Conservation (phyloP, 169 alveolate species). For the Ichthyophthirius multifiliis region DNA sequence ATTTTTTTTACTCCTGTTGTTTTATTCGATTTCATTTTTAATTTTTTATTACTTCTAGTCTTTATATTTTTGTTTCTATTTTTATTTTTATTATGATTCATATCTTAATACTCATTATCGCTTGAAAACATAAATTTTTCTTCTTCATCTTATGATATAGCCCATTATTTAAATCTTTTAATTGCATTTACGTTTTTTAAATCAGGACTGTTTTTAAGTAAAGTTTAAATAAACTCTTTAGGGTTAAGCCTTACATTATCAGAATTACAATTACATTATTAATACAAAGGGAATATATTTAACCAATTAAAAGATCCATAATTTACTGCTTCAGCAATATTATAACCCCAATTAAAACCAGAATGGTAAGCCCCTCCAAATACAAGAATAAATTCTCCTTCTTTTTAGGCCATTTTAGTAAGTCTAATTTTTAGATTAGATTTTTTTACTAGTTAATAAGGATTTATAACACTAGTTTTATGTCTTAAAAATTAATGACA, state of each 20-base stretch:
- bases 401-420: conserved; percentile 72
- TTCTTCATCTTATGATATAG: no score
- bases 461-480: conserved; percentile 84
- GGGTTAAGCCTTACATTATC: conserved; percentile 39
- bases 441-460: conserved; percentile 78
- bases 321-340: conserved; percentile 96
- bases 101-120: no score
- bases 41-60: no score
- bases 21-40: no score
- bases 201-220: neutral
- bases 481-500: conserved; percentile 76
- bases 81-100: no score
- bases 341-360: conserved; percentile 93
- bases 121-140: no score
- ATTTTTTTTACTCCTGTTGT: no score
- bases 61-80: no score
- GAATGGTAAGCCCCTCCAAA: conserved; percentile 92
- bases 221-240: neutral
- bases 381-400: conserved; percentile 89
- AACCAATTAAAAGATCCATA: conserved; percentile 90
- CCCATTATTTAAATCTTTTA: neutral
- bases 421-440: conserved; percentile 82
- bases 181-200: neutral
- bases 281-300: conserved; percentile 39
- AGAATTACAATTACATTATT: conserved; percentile 15